Evolutionary conservation across 2,329 filamentous ascomycete species (phyloP), one percentile per base, ranked within the genome.

Genomic region (Neopestalotiopsis clavispora): DNA sequence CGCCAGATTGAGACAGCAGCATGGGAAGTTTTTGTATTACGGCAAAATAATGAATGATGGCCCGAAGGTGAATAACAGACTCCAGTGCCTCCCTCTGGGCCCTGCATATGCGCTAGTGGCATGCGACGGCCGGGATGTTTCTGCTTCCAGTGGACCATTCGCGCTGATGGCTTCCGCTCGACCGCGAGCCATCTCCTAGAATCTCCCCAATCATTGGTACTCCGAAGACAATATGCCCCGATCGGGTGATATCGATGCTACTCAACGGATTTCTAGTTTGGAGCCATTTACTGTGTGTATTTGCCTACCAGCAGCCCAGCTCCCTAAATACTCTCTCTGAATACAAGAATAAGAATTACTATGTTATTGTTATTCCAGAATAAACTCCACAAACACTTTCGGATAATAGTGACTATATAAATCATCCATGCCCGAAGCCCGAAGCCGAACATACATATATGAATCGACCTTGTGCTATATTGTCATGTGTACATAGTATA

Each of bases 1-100:
- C 52, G 12, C 52, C 30, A 57, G 20, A 17, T 59, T 42, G 63
- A 49, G 63, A 66, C 45, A 34, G 49, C 14, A 66, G 68, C 63
- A 67, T 69, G 45, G 72, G 68, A 66, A 71, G 67, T 71, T 72
- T 72, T 74, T 75, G 71, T 75, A 75, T 75, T 74, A 72, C 71
- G 72, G 72, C 72, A 66, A 72, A 73, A 74, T 72, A 69, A 70
- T 70, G 70, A 71, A 61, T 70, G 70, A 70, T 66, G 69, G 59
- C 32, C 59, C 52, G 52, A 34, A 20, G 56, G 56, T 60, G 52
- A 49, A 60, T 45, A 42, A 38, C n/a, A 42, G 17, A 20, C 32
- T 38, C 34, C 34, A 45, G 42, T 60, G 30, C 28, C 40, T 42
- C 34, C 65, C 52, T 61, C 56, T 67, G 52, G 57, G 57, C 65